Evolutionary conservation across 371 early-diverging fungal genomes (phyloP).

Genomic region (Mortierella sp.): DNA sequence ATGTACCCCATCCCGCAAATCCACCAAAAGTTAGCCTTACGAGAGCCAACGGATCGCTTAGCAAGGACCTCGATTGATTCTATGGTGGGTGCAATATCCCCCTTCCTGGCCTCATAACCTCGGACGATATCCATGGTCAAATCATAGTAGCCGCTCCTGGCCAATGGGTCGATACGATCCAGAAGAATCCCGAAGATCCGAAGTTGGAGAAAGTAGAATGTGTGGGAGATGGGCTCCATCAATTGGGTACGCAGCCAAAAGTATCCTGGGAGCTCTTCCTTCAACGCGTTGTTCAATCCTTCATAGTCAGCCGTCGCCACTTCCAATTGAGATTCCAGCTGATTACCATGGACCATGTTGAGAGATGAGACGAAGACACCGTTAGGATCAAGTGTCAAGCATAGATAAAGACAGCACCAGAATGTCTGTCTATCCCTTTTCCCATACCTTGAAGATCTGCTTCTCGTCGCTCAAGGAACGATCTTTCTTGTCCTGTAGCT

Average conservation of each 20-base stretch:
- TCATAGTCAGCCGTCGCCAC: slow-evolving; percentile 83
- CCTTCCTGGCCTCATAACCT: slow-evolving; percentile 45
- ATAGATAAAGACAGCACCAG: neutral
- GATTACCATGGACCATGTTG: neutral
- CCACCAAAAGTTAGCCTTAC: slow-evolving; percentile 21
- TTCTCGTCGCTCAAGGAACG: slow-evolving; percentile 80
- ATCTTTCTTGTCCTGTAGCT: slow-evolving; percentile 74
- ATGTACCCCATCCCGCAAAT: no score
- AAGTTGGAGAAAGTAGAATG: slow-evolving; percentile 76
- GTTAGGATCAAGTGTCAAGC: neutral
- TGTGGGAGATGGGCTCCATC: slow-evolving; percentile 80
- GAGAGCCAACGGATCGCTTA: slow-evolving; percentile 20
- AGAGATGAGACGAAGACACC: neutral
- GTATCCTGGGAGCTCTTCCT: slow-evolving; percentile 77
- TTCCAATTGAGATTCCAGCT: slow-evolving; percentile 72
- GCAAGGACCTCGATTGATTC: slow-evolving; percentile 50
- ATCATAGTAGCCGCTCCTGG: slow-evolving; percentile 54
- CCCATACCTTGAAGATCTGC: slow-evolving; percentile 68
- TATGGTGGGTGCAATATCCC: slow-evolving; percentile 37
- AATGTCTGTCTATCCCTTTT: neutral
- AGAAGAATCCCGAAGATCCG: slow-evolving; percentile 67
- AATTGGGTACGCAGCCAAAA: slow-evolving; percentile 66
- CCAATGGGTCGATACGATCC: slow-evolving; percentile 66
- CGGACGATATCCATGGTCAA: slow-evolving; percentile 49
- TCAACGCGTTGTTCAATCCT: slow-evolving; percentile 73